Evolutionary conservation across 148 eudicot genomes (phyloP).

Genomic region (Silene latifolia): DNA sequence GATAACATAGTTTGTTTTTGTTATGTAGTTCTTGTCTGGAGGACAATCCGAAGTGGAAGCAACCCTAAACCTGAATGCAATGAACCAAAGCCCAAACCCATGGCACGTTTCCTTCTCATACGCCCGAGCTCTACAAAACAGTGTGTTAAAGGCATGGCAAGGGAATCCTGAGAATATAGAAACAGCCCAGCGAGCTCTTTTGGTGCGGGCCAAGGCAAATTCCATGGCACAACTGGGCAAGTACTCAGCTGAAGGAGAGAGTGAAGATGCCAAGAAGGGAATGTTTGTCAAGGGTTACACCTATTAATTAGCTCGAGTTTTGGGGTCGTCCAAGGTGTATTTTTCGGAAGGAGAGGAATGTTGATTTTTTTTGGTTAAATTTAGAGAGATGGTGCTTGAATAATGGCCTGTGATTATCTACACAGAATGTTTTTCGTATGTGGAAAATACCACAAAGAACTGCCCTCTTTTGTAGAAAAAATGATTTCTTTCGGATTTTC

Average conservation of each 20-base stretch:
- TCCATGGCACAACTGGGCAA: slow-evolving; percentile 87
- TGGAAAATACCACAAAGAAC: not conserved
- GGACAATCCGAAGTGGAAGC: slow-evolving; percentile 97
- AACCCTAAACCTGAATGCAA: slow-evolving; percentile 79
- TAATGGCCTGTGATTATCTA: not conserved
- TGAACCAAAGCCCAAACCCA: slow-evolving; percentile 97
- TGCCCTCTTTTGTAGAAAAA: slow-evolving; percentile 3
- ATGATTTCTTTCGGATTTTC: too few species aligned
- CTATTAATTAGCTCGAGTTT: slow-evolving; percentile 36
- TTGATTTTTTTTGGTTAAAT: not conserved
- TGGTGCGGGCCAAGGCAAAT: slow-evolving; percentile 86
- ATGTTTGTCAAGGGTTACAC: slow-evolving; percentile 96
- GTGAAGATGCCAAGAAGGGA: slow-evolving; percentile 79
- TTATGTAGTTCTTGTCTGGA: slow-evolving; percentile 78
- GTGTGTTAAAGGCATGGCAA: slow-evolving; percentile 88
- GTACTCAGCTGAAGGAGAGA: slow-evolving; percentile 78
- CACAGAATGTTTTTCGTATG: not conserved
- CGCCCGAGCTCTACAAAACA: slow-evolving; percentile 89
- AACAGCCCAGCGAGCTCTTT: slow-evolving; percentile 71
- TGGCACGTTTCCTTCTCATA: slow-evolving; percentile 99
- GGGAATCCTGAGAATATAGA: slow-evolving; percentile 79
- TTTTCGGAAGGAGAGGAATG: not conserved
- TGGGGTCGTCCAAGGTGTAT: not conserved
- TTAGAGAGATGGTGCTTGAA: not conserved
- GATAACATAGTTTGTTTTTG: not conserved